These are phyloP conservation scores for Orbilia oligospora DNA, from an alignment of 2,329 filamentous ascomycete genomes.

Conservation along the genomic window DNA sequence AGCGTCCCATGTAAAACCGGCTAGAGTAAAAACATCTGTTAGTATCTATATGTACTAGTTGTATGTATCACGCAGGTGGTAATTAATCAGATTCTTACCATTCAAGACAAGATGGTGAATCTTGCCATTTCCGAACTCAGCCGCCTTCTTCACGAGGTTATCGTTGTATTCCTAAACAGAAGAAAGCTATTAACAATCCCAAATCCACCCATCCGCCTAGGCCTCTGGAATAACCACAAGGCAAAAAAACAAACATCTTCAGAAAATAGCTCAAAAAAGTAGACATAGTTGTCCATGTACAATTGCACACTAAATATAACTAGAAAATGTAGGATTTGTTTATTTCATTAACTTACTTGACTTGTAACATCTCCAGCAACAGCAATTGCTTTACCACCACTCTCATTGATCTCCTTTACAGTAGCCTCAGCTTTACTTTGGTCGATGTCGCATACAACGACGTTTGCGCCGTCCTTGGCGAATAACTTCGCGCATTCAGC, in stretches of 20 bases:
- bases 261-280: not conserved
- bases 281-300: not conserved
- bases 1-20: slow-evolving; percentile 83
- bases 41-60: not conserved
- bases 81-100: slow-evolving; percentile 74
- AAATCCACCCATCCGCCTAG: slow-evolving; percentile 7
- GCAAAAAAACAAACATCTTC: slow-evolving; percentile 5
- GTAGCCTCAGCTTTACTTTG: slow-evolving; percentile 79
- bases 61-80: not conserved
- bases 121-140: slow-evolving; percentile 86
- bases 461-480: slow-evolving; percentile 88
- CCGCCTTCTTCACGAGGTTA: slow-evolving; percentile 79
- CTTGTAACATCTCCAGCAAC: slow-evolving; percentile 79
- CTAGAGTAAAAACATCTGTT: slow-evolving; percentile 6
- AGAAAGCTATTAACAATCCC: slow-evolving; percentile 53
- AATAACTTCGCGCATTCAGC: slow-evolving; percentile 86
- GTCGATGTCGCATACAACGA: slow-evolving; percentile 88
- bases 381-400: slow-evolving; percentile 78
- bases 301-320: too few relatives aligned
- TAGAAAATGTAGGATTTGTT: too few relatives aligned
- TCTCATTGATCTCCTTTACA: slow-evolving; percentile 78
- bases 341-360: slow-evolving; percentile 37
- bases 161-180: slow-evolving; percentile 79
- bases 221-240: not conserved
- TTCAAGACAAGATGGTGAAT: slow-evolving; percentile 94